A percentile compares a stretch with the other conserved stretches of the same genome.
Evolutionary conservation across 805 yeast genomes (phyloP).

Genomic region (Yamadazyma sp.): DNA sequence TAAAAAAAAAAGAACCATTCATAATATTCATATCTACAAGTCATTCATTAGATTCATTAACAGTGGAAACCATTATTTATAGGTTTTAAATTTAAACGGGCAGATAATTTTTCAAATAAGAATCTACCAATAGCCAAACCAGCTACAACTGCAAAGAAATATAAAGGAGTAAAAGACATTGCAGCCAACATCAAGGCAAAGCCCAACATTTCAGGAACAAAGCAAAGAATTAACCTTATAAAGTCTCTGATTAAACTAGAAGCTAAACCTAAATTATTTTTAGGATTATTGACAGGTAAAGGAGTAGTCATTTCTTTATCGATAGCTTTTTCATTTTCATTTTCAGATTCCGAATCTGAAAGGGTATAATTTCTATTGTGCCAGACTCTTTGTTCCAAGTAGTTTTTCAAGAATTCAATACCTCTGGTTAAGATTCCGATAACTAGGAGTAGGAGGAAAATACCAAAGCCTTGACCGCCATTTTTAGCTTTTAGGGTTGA

Average conservation of each 20-base stretch:
- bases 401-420: constrained; percentile 54
- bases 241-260: constrained; percentile 41
- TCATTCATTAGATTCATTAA: constrained; percentile 1
- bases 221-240: constrained; percentile 52
- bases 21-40: no score
- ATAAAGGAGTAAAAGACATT: constrained; percentile 64
- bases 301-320: not conserved
- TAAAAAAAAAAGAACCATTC: not conserved
- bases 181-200: constrained; percentile 77
- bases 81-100: constrained; percentile 23
- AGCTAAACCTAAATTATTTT: constrained; percentile 3
- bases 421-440: constrained; percentile 60
- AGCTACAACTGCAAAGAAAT: constrained; percentile 69
- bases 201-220: constrained; percentile 62
- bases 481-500: constrained; percentile 47
- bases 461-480: constrained; percentile 69
- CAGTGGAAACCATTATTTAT: constrained; percentile 5
- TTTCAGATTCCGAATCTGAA: not conserved
- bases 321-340: not conserved
- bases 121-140: constrained; percentile 73
- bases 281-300: not conserved
- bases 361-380: constrained; percentile 32
- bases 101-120: constrained; percentile 58
- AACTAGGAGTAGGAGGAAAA: constrained; percentile 59
- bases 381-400: constrained; percentile 67